Evolutionary conservation across 768 basidiomycete genomes (phyloP), one percentile per base, ranked within the genome.

Genomic region (Coprinopsis strossmayeri): DNA sequence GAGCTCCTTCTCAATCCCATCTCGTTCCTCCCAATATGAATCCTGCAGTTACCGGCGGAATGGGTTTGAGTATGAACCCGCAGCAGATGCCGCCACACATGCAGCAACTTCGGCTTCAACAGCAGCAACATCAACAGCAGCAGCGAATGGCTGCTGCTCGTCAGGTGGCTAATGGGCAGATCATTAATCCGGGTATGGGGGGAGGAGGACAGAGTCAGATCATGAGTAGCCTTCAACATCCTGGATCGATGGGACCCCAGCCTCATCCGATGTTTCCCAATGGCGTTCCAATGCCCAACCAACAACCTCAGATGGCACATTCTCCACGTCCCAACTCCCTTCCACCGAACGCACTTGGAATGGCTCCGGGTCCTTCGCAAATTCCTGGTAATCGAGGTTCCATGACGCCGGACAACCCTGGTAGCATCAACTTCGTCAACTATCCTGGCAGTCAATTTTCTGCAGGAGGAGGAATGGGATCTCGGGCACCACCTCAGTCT

Each of bases 401-500:
- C 43, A 75, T 74, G 63, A 67, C 69, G 4, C 70, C 76, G 17
- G 76, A 77, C 39, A 72, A 74, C 47, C 46, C 61, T 23, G 56
- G 58, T 40, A 30, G 58, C 13, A 62, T 65, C 42, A 61, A 76
- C 45, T 77, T 72, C 53, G 70, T 77, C 53, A 63, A 65, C 52
- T 73, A 74, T 53, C 65, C 59, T 34, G 62, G 61, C 41, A 40
- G 63, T 0, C 68, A 66, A 48, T 68, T 50, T 17, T 25, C 49
- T 45, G 25, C 23, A 3, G 17, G 11, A 9, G 20, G 20, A 10
- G 43, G 43, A n/a, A 45, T 45, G 43, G 28, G 42, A 4, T 35
- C 43, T 24, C 42, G 43, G 15, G 23, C 25, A 15, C 30, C 48
- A 10, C 5, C 28, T 21, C 25, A 40, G n/a, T 17, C 26, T 10